Conservation (phyloP, 2,329 filamentous ascomycete species). For the Teratosphaeria zuluensis region DNA sequence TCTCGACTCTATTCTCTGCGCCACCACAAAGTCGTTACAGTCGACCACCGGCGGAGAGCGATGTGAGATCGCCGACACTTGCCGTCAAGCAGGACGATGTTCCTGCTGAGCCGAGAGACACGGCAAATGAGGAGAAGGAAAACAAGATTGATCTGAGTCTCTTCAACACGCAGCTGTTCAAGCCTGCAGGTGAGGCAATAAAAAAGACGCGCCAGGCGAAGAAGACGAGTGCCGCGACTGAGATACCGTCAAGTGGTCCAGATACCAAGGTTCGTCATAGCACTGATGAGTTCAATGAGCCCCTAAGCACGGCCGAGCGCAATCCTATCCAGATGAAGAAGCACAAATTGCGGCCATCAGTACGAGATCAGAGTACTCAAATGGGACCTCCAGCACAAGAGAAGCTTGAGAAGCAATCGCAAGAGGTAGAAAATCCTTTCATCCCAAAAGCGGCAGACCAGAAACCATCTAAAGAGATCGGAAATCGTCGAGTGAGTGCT, state of each 20-base stretch:
- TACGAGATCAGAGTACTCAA: too few species aligned
- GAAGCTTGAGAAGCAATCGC: neutral
- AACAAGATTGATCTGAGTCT: neutral
- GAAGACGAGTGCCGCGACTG: neutral
- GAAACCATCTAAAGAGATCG: neutral
- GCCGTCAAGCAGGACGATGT: neutral
- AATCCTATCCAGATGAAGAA: too few species aligned
- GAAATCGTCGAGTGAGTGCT: neutral
- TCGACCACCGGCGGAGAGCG: slow-evolving; percentile 6
- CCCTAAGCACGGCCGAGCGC: neutral
- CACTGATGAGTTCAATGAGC: neutral
- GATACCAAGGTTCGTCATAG: neutral
- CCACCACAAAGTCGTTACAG: slow-evolving; percentile 17
- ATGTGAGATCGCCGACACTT: neutral
- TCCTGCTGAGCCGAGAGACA: neutral
- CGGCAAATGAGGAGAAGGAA: neutral
- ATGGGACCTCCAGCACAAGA: neutral
- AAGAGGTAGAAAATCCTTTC: neutral
- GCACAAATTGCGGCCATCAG: too few species aligned
- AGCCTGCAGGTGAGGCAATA: neutral
- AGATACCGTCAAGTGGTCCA: neutral
- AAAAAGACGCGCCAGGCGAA: neutral
- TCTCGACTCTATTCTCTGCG: slow-evolving; percentile 18
- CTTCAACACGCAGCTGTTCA: neutral
- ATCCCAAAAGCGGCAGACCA: neutral